A percentile compares a stretch with the other conserved stretches of the same genome.
Evolutionary conservation across 441 rosid species (phyloP).

Genomic region (Bocquillonia castaneifolia): DNA sequence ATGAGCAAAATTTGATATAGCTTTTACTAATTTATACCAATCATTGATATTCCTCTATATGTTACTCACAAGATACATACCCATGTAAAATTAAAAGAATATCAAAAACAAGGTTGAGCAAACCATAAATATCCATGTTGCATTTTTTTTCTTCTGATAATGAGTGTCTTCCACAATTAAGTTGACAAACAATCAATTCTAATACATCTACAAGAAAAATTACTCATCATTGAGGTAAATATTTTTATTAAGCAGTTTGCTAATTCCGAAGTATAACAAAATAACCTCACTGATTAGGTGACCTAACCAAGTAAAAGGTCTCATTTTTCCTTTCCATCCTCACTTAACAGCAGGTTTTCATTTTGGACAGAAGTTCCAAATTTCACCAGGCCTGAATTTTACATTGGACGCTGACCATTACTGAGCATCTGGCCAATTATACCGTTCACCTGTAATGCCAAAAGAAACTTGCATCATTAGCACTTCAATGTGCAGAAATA

Average conservation of each 20-base stretch:
- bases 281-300: neutral
- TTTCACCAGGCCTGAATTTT: constrained; percentile 15
- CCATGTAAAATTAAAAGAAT: neutral
- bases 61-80: no score
- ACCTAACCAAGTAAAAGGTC: neutral
- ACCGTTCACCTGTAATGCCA: constrained; percentile 60
- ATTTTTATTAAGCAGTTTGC: neutral
- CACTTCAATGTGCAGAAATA: neutral
- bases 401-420: constrained; percentile 74
- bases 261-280: neutral
- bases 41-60: no score
- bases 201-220: neutral
- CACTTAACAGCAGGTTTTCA: constrained; percentile 2
- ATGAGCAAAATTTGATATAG: no score
- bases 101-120: neutral
- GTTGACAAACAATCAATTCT: neutral
- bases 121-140: neutral
- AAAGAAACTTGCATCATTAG: neutral
- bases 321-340: neutral
- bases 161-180: neutral
- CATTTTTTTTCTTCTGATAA: neutral
- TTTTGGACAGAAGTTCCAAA: constrained; percentile 1
- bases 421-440: constrained; percentile 82
- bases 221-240: neutral
- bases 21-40: no score